Evolutionary conservation across 257 asterid species (phyloP).

Genomic region (Fraxinus cuspidata): DNA sequence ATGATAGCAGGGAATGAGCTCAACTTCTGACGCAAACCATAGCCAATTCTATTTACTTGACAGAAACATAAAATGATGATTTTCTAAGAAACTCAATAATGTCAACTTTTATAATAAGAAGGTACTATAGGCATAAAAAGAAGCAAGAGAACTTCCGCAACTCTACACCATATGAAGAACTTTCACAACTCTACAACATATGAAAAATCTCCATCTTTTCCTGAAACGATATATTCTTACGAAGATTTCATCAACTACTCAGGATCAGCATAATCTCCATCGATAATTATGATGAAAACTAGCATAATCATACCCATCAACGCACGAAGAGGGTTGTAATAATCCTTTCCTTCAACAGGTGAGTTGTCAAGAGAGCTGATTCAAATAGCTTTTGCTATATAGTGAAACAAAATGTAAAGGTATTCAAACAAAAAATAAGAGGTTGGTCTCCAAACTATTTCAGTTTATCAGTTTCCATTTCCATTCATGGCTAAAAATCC

Average conservation of each 20-base stretch:
- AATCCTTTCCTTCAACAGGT: background rate
- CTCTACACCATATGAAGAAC: background rate
- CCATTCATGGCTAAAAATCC: background rate
- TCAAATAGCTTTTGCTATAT: background rate
- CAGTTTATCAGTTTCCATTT: background rate
- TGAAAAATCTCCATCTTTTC: background rate
- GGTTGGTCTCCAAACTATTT: background rate
- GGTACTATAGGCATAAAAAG: background rate
- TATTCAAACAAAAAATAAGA: background rate
- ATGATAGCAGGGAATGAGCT: background rate
- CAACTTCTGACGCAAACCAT: background rate
- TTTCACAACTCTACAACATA: background rate
- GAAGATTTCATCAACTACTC: background rate
- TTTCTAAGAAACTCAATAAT: background rate
- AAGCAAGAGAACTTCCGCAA: background rate
- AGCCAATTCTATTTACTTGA: background rate
- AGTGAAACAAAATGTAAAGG: background rate
- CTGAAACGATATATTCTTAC: background rate
- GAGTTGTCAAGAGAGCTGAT: background rate
- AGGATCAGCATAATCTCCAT: background rate
- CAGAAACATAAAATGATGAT: background rate
- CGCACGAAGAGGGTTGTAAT: background rate
- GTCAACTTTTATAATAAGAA: background rate
- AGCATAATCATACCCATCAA: background rate
- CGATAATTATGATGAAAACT: background rate